Percentiles rank a stretch among this genome's conserved stretches.
Evolutionary conservation across 495 filamentous ascomycete species (phyloP).

Genomic region (Penicillium coprophilum): DNA sequence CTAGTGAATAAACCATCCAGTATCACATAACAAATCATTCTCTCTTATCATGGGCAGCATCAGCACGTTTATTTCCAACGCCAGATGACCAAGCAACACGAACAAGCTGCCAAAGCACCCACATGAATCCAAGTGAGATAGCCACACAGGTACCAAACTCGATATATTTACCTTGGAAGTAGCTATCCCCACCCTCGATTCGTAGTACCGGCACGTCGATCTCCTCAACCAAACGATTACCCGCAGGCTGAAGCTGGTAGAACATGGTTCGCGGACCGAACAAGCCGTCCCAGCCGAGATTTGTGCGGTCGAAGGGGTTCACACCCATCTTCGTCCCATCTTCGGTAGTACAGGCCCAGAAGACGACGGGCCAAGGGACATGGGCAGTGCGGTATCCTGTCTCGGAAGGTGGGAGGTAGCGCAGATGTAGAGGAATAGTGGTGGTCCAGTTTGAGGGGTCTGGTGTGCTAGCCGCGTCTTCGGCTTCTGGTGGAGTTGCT

Average conservation of each 20-base stretch:
- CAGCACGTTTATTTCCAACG: neutral
- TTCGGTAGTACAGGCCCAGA: conserved; percentile 86
- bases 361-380: conserved; percentile 76
- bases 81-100: conserved; percentile 37
- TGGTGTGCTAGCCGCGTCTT: conserved; percentile 12
- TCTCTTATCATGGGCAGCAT: conserved; percentile 25
- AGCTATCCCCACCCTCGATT: conserved; percentile 36
- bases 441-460: conserved; percentile 58
- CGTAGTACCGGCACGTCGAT: conserved; percentile 73
- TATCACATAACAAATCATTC: conserved; percentile 12
- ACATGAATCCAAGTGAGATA: conserved; percentile 70
- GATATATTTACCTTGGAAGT: conserved; percentile 57
- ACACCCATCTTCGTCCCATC: conserved; percentile 69
- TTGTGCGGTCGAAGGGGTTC: conserved; percentile 82
- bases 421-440: conserved; percentile 82
- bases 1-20: neutral
- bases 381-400: conserved; percentile 46
- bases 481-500: conserved; percentile 39
- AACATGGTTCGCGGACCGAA: conserved; percentile 82
- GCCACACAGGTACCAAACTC: conserved; percentile 68
- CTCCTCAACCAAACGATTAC: conserved; percentile 53
- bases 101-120: conserved; percentile 68
- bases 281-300: conserved; percentile 83
- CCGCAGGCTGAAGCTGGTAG: conserved; percentile 71
- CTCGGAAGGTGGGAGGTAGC: conserved; percentile 66